These are phyloP conservation scores for Globisporangium lucens DNA, from an alignment of 352 stramenopile species.

Conservation along the genomic window DNA sequence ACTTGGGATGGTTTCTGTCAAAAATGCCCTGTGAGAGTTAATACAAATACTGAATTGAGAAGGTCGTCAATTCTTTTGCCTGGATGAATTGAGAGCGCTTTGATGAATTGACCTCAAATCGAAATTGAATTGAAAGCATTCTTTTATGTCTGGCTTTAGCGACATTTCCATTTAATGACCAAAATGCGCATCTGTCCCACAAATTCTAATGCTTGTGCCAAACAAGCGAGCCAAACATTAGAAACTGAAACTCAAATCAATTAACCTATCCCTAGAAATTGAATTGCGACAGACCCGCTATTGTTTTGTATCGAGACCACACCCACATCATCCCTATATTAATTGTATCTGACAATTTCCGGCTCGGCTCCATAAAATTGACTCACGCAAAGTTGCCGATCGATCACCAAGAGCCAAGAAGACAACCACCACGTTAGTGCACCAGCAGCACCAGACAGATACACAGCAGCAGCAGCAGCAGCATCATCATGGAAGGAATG, in stretches of 20 bases:
- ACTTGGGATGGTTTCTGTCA: background rate
- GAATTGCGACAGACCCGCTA: no score
- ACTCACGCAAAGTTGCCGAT: background rate
- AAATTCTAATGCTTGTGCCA: no score
- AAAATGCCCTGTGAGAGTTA: background rate
- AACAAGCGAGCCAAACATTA: no score
- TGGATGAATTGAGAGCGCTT: background rate
- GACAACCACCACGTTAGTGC: background rate
- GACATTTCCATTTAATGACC: no score
- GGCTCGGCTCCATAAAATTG: background rate
- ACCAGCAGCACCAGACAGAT: background rate
- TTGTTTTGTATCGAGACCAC: no score
- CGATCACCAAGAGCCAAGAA: background rate
- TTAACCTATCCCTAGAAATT: no score
- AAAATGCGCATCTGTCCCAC: no score
- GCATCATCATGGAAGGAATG: conserved; percentile 27
- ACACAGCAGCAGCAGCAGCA: background rate
- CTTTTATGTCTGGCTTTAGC: background rate
- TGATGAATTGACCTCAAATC: conserved; percentile 13
- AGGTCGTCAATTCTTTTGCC: background rate
- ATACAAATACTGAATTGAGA: background rate
- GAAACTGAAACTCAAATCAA: no score
- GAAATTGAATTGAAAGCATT: conserved; percentile 4
- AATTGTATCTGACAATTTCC: no score
- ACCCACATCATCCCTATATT: no score